These are phyloP conservation scores for Lichtheimia ramosa DNA, from an alignment of 371 early-diverging fungal species.

Conservation along the genomic window DNA sequence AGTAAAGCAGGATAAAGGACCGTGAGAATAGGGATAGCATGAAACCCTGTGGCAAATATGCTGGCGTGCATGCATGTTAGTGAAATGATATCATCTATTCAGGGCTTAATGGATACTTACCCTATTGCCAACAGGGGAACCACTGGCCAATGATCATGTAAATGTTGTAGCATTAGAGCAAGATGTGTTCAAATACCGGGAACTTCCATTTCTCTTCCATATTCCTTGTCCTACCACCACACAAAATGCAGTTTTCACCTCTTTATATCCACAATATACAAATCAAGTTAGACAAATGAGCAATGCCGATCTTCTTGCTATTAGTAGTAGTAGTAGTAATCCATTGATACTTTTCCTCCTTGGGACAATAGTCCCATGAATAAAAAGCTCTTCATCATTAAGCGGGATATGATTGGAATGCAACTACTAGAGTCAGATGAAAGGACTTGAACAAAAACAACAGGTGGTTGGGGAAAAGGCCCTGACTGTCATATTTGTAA, in stretches of 20 bases:
- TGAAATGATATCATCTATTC: neutral
- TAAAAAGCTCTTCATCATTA: too few species aligned
- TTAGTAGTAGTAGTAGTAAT: too few species aligned
- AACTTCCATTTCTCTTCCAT: too few species aligned
- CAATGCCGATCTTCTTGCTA: neutral
- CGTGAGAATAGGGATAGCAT: constrained; percentile 30
- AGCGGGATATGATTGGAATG: too few species aligned
- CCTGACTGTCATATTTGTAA: too few species aligned
- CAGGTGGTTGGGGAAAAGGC: too few species aligned
- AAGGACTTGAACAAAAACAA: too few species aligned
- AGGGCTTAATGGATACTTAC: neutral
- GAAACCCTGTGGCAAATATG: constrained; percentile 32
- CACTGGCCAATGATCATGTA: neutral
- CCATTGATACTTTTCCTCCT: neutral
- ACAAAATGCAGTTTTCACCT: neutral
- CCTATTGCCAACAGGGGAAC: neutral
- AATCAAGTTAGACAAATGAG: neutral
- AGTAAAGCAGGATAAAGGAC: constrained; percentile 24
- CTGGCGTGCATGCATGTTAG: constrained; percentile 9
- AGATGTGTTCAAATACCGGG: too few species aligned
- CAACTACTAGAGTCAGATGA: too few species aligned
- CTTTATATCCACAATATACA: neutral
- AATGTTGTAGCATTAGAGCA: neutral
- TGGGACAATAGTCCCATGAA: too few species aligned
- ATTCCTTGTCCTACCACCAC: neutral